Evolutionary conservation across 2,329 filamentous ascomycete genomes (phyloP).

Genomic region (Aspergillus tubingensis): DNA sequence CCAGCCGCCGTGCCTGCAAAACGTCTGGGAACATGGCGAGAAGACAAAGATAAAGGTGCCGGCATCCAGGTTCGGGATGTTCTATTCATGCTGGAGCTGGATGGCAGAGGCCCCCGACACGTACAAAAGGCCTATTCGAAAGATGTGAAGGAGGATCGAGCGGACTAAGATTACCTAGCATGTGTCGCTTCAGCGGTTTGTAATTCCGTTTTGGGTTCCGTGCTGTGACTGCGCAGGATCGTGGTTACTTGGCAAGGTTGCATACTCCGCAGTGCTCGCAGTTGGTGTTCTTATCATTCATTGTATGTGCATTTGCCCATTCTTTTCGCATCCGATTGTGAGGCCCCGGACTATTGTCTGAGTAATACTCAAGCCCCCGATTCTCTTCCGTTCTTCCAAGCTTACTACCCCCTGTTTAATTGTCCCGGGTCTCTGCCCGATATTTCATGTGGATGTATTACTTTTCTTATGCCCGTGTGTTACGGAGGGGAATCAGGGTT

Average conservation of each 20-base stretch:
- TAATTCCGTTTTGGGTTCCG: background rate
- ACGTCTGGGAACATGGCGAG: slow-evolving; percentile 72
- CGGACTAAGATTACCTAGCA: slow-evolving; percentile 23
- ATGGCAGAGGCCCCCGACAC: slow-evolving; percentile 58
- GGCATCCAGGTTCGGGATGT: slow-evolving; percentile 85
- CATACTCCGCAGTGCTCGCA: slow-evolving; percentile 15
- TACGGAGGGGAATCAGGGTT: background rate
- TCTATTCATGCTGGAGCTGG: slow-evolving; percentile 74
- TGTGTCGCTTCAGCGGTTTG: background rate
- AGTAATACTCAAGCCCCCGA: background rate
- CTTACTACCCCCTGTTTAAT: slow-evolving; percentile 1
- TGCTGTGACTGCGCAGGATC: slow-evolving; percentile 24
- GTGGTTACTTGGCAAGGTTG: slow-evolving; percentile 29
- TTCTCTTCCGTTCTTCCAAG: background rate
- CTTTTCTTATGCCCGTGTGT: background rate
- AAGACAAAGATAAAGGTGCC: slow-evolving; percentile 73
- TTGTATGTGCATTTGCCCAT: slow-evolving; percentile 10
- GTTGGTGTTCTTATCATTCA: slow-evolving; percentile 11
- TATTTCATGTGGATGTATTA: background rate
- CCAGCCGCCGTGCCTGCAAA: slow-evolving; percentile 51
- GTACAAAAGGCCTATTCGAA: slow-evolving; percentile 48
- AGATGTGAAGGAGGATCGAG: slow-evolving; percentile 44
- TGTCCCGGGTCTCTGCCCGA: background rate
- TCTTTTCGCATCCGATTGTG: background rate
- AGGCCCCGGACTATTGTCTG: background rate